Conservation (phyloP, 2,329 filamentous ascomycete genomes). For the Colletotrichum musicola region DNA sequence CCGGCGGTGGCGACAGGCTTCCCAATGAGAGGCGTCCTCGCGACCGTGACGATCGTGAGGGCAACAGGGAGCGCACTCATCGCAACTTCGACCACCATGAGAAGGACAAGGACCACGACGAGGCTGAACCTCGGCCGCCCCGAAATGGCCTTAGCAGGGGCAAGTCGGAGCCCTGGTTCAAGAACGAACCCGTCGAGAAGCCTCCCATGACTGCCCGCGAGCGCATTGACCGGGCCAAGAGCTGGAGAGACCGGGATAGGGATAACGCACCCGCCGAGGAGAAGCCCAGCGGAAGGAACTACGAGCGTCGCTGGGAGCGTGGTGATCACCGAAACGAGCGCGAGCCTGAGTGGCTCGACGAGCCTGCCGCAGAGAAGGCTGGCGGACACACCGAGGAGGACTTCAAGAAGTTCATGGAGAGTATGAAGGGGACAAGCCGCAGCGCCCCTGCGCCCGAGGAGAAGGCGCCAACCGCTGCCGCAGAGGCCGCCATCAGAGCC, state of each 20-base stretch:
- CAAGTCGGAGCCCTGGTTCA: slow-evolving; percentile 82
- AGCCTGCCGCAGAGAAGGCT: slow-evolving; percentile 75
- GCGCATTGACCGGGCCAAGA: slow-evolving; percentile 69
- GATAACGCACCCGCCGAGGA: slow-evolving; percentile 60
- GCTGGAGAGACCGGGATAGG: slow-evolving; percentile 69
- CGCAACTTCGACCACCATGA: slow-evolving; percentile 67
- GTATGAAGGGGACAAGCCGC: slow-evolving; percentile 78
- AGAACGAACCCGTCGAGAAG: slow-evolving; percentile 62
- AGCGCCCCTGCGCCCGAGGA: slow-evolving; percentile 52
- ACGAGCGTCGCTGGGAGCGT: slow-evolving; percentile 68
- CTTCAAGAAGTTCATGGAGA: slow-evolving; percentile 94
- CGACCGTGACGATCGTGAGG: slow-evolving; percentile 70
- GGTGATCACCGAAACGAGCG: slow-evolving; percentile 75
- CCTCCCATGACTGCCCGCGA: slow-evolving; percentile 59
- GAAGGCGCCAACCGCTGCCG: slow-evolving; percentile 48
- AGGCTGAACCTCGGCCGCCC: slow-evolving; percentile 62
- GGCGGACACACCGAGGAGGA: slow-evolving; percentile 87
- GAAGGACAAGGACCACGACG: slow-evolving; percentile 62
- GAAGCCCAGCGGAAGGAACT: slow-evolving; percentile 64
- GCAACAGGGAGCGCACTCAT: slow-evolving; percentile 59
- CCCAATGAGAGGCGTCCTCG: slow-evolving; percentile 58
- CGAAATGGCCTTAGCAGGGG: slow-evolving; percentile 75
- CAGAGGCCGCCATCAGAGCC: slow-evolving; percentile 55
- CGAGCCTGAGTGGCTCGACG: slow-evolving; percentile 93
- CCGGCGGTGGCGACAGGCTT: slow-evolving; percentile 59